These are phyloP conservation scores for Acanthamoeba sp. DNA, from an alignment of 208 protist genomes.

Conservation along the genomic window DNA sequence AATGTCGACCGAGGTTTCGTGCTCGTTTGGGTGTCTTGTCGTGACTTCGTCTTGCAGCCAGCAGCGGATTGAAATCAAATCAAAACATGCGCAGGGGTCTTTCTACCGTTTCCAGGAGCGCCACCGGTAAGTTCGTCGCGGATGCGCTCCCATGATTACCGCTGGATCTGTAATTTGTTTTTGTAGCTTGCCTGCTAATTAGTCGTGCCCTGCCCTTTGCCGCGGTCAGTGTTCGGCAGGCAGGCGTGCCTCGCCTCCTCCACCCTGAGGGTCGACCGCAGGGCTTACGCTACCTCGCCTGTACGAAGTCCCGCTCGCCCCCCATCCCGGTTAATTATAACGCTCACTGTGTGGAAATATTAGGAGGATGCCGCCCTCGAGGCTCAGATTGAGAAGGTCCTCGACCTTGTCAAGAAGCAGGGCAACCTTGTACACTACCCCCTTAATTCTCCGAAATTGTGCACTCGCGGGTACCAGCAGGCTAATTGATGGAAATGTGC, in stretches of 20 bases:
- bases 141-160: too few species aligned
- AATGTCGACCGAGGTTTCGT: background rate
- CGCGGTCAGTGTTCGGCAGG: conserved; percentile 20
- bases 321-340: background rate
- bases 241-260: conserved; percentile 57
- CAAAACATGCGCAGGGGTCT: conserved; percentile 54
- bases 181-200: background rate
- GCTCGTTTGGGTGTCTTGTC: background rate
- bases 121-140: conserved; percentile 42
- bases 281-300: conserved; percentile 43
- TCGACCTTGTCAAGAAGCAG: conserved; percentile 51
- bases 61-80: background rate
- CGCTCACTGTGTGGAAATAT: background rate
- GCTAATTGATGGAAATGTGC: background rate
- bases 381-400: conserved; percentile 59
- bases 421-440: conserved; percentile 10
- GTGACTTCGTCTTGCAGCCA: background rate
- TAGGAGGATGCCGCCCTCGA: conserved; percentile 66
- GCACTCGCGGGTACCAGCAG: too few species aligned
- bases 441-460: background rate
- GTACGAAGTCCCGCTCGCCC: background rate
- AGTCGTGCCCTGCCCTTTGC: background rate
- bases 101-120: conserved; percentile 58
- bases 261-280: conserved; percentile 47
- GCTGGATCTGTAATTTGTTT: too few species aligned